A percentile compares a stretch with the other conserved stretches of the same genome.
phyloP scores from a whole-genome alignment of 2,329 filamentous ascomycete genomes.

The Colletotrichum destructivum region DNA sequence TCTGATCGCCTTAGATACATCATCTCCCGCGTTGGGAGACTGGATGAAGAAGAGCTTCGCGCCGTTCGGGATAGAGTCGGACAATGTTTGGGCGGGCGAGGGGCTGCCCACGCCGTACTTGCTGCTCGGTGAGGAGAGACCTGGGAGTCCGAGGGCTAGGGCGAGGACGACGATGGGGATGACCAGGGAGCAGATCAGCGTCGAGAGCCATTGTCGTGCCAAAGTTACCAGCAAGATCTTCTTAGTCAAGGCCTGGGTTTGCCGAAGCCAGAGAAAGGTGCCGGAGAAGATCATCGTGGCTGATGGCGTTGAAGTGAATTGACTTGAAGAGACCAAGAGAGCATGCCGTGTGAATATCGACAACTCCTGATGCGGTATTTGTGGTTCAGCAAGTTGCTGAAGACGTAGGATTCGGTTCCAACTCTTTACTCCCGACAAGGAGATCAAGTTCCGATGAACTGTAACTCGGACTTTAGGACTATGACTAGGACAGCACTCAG shows the following conservation, averaged over 20 bases:
- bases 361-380: no score
- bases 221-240: not conserved
- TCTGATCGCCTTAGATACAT: no score
- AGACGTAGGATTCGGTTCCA: no score
- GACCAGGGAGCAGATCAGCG: not conserved
- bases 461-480: not conserved
- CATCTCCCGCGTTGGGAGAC: no score
- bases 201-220: not conserved
- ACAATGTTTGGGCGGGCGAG: not conserved
- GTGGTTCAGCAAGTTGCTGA: no score
- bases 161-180: not conserved
- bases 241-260: not conserved
- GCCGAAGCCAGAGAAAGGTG: not conserved
- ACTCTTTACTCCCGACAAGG: not conserved
- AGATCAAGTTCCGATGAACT: no score
- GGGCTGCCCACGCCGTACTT: not conserved
- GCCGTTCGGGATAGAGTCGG: not conserved
- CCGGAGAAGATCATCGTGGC: not conserved
- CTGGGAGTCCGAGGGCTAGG: not conserved
- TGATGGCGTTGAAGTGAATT: no score
- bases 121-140: not conserved
- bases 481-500: not conserved
- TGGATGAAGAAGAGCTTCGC: not conserved
- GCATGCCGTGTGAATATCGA: no score
- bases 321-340: no score